Base-by-base conservation (phyloP, 495 filamentous ascomycete genomes). In the Hypoxylon lenormandii region DNA sequence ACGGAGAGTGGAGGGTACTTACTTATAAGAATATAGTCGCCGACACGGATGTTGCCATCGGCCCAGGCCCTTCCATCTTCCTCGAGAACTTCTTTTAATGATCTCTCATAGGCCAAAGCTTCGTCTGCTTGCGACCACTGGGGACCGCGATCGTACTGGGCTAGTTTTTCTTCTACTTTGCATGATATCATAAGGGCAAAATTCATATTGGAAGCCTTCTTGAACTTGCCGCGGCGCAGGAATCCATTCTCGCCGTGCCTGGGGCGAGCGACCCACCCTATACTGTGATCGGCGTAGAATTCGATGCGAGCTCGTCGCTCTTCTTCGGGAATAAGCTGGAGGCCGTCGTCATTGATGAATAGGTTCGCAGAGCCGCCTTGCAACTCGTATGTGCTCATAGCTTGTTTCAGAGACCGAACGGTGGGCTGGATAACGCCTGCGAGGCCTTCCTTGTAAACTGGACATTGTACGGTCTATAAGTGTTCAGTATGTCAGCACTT, bases 141-240 rank as follows among this genome's bases (percentile, higher is more conserved):
- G 37, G 82, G 80, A 13, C 80, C 80, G 16, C 89, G 84, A 22
- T 88, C 77, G 70, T 88, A 80, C 21, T 75, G 48, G 5, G 77
- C 77, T 22, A 93, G 82, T 70, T 87, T 88, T 16, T 92, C 89
- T 75, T 94, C 91, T 0, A 93, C 88, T 60, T 87, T 87, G 77
- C 86, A 88, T 15, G 89, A 91, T 62, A 93, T 83, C 82, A 90
- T 89, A 33, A 94, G 80, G 8, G 83, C 90, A 65, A 85, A 94
- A 79, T 94, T 94, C 91, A 94, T 94, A 81, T 94, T 94, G 26
- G 88, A 91, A 10, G 90, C 90, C 85, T 93, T 89, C 82, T 88
- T 89, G 78, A 89, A 89, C 73, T 87, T 90, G 56, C 88, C 88
- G 62, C 82, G 84, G 37, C 88, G 82, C 45, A 79, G 23, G 71